Evolutionary conservation across 1,284 basidiomycete species (phyloP).

Genomic region (Rhodotorula sp.): DNA sequence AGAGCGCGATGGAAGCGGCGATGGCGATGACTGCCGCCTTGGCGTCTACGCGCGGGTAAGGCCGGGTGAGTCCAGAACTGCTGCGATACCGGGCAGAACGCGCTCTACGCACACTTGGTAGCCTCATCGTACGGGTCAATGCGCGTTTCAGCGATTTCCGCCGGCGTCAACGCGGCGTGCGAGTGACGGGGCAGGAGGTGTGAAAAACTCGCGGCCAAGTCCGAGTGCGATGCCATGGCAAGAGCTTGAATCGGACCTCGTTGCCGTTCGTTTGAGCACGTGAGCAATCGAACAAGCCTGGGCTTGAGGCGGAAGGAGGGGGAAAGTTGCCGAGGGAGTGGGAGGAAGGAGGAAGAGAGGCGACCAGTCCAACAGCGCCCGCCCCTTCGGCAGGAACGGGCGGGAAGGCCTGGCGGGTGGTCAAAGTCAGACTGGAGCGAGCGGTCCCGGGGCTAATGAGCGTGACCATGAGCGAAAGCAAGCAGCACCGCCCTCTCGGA

Average conservation of each 20-base stretch:
- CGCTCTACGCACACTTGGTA: slow-evolving; percentile 29
- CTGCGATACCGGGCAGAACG: neutral
- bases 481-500: too few relatives aligned
- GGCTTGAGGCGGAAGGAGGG: neutral
- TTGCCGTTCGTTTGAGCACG: neutral
- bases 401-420: neutral
- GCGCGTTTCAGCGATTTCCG: slow-evolving; percentile 38
- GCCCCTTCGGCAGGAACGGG: too few relatives aligned
- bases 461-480: too few relatives aligned
- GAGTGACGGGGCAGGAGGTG: slow-evolving; percentile 3
- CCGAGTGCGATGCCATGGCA: neutral
- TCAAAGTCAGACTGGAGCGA: neutral
- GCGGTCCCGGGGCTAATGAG: neutral
- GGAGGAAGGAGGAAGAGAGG: slow-evolving; percentile 8
- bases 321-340: neutral
- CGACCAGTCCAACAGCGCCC: neutral
- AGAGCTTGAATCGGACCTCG: neutral
- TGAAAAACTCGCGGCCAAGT: neutral
- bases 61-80: neutral
- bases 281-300: neutral
- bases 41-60: slow-evolving; percentile 20
- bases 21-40: slow-evolving; percentile 46
- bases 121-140: slow-evolving; percentile 37
- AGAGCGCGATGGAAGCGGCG: slow-evolving; percentile 30
- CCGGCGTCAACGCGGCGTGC: slow-evolving; percentile 11